These are phyloP conservation scores for Hypoxylon sp. DNA, from an alignment of 2,329 filamentous ascomycete species.

Conservation along the genomic window DNA sequence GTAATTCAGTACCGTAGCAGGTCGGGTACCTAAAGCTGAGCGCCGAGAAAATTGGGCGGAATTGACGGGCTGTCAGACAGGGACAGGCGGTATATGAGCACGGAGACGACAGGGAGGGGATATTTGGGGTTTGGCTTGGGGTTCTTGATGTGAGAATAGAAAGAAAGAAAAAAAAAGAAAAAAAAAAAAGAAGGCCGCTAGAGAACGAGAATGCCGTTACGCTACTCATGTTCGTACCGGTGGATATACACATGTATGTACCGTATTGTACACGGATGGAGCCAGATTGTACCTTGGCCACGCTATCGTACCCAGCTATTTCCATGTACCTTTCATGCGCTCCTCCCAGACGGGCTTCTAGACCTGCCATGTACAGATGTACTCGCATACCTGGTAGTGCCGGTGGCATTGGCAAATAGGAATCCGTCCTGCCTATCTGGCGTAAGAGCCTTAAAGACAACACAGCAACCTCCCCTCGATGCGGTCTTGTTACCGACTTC, in stretches of 20 bases:
- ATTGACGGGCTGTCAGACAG: slow-evolving; percentile 10
- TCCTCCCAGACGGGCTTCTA: neutral
- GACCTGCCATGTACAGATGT: too few species aligned
- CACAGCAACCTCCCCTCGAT: slow-evolving; percentile 24
- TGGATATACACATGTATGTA: slow-evolving; percentile 20
- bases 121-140: neutral
- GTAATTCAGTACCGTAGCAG: too few species aligned
- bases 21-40: slow-evolving; percentile 5
- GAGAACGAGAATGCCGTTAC: slow-evolving; percentile 33
- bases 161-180: too few species aligned
- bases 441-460: slow-evolving; percentile 34
- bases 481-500: slow-evolving; percentile 8
- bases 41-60: slow-evolving; percentile 17
- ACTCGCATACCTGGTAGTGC: too few species aligned
- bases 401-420: slow-evolving; percentile 36
- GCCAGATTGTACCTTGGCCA: slow-evolving; percentile 1
- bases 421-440: slow-evolving; percentile 25
- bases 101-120: slow-evolving; percentile 1
- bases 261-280: slow-evolving; percentile 23
- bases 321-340: neutral
- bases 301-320: neutral
- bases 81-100: slow-evolving; percentile 14
- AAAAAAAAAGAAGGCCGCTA: neutral
- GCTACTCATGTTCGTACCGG: slow-evolving; percentile 31
- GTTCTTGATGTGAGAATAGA: too few species aligned